These are phyloP conservation scores for Lactarius deliciosus DNA, from an alignment of 768 basidiomycete species.

Conservation along the genomic window DNA sequence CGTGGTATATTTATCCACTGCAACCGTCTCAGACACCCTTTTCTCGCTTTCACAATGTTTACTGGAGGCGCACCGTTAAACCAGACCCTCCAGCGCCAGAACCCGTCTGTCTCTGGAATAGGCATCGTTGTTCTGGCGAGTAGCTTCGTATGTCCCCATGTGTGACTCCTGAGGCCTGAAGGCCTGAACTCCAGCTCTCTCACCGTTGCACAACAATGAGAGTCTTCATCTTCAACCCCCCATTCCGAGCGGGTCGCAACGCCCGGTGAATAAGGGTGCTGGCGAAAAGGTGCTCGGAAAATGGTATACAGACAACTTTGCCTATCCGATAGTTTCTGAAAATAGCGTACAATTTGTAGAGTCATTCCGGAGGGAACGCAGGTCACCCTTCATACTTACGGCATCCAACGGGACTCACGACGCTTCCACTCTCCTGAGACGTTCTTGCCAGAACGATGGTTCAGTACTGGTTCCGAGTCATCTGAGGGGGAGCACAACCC, in stretches of 20 bases:
- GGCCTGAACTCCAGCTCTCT: neutral
- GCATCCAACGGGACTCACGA: constrained; percentile 12
- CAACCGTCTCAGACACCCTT: neutral
- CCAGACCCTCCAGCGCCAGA: neutral
- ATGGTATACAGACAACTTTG: neutral
- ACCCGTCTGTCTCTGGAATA: neutral
- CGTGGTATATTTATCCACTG: neutral
- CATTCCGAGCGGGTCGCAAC: constrained; percentile 13
- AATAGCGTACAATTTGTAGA: neutral
- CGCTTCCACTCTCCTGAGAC: neutral
- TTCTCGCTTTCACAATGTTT: neutral
- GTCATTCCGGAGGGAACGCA: constrained; percentile 11
- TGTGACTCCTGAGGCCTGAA: neutral
- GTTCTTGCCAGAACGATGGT: constrained; percentile 17
- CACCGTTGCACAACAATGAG: constrained; percentile 1
- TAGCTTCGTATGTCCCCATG: neutral
- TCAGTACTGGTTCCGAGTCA: neutral
- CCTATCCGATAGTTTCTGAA: neutral
- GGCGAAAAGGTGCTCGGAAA: constrained; percentile 7
- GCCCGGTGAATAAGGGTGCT: neutral
- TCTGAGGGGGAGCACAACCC: constrained; percentile 10
- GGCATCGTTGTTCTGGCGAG: neutral
- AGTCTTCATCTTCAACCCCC: constrained; percentile 10
- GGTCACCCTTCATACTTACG: constrained; percentile 2
- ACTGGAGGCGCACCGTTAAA: neutral